Conservation (phyloP, 768 basidiomycete genomes). For the Phylloporus sp. region DNA sequence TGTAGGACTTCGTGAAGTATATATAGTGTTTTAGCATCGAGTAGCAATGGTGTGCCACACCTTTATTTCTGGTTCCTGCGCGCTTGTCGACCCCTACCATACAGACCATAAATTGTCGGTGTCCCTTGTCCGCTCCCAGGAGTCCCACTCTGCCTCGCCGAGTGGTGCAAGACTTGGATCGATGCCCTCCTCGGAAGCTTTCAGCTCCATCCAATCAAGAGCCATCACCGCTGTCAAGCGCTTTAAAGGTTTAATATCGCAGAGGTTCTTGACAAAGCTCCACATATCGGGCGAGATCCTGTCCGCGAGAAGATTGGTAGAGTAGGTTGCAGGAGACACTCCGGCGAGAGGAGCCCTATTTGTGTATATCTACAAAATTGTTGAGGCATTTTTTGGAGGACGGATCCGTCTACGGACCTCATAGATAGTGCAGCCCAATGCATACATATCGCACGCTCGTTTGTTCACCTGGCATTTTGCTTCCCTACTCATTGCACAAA, state of each 20-base stretch:
- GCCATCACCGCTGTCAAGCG: conserved; percentile 25
- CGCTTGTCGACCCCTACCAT: too few relatives aligned
- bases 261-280: conserved; percentile 30
- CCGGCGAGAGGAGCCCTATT: conserved; percentile 8
- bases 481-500: background rate
- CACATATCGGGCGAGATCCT: conserved; percentile 24
- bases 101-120: conserved; percentile 14
- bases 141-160: conserved; percentile 19
- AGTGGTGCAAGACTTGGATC: conserved; percentile 1
- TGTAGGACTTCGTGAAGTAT: background rate
- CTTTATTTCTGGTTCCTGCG: too few relatives aligned
- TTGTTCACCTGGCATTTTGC: conserved; percentile 19
- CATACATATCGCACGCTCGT: conserved; percentile 38
- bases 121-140: conserved; percentile 12
- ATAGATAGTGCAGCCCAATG: conserved; percentile 40
- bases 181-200: conserved; percentile 6
- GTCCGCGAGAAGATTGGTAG: conserved; percentile 8
- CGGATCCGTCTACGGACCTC: conserved; percentile 23
- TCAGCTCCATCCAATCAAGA: conserved; percentile 24
- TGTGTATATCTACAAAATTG: conserved; percentile 13
- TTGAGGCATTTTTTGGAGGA: background rate
- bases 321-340: background rate
- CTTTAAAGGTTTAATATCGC: conserved; percentile 9
- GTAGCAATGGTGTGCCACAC: too few relatives aligned
- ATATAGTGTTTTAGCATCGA: background rate